These are phyloP conservation scores for Neurospora sp. DNA, from an alignment of 495 filamentous ascomycete genomes.

Conservation along the genomic window DNA sequence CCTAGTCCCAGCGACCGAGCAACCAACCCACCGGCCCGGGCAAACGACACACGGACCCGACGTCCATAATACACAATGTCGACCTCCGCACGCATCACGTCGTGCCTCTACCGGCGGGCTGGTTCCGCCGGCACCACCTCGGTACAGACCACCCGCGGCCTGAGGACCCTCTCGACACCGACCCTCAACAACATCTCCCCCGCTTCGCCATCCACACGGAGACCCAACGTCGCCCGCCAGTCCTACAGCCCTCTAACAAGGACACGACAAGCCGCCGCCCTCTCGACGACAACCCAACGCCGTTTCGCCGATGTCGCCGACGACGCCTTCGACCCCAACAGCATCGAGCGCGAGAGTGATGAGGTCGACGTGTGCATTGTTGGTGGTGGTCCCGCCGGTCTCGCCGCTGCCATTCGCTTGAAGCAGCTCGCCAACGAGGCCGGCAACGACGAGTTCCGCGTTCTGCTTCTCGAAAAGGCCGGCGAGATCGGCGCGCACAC, in stretches of 20 bases:
- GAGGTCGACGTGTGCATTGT: slow-evolving; percentile 96
- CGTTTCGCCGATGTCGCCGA: slow-evolving; percentile 37
- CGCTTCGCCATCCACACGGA: neutral
- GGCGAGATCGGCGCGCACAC: slow-evolving; percentile 93
- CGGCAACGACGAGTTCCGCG: slow-evolving; percentile 93
- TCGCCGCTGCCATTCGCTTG: slow-evolving; percentile 84
- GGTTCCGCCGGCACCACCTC: slow-evolving; percentile 4
- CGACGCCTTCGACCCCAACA: slow-evolving; percentile 59
- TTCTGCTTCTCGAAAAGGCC: slow-evolving; percentile 89
- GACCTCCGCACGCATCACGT: slow-evolving; percentile 18
- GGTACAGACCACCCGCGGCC: slow-evolving; percentile 4
- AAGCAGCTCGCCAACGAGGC: slow-evolving; percentile 93
- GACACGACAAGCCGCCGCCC: neutral
- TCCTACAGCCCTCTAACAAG: neutral
- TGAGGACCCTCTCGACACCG: slow-evolving; percentile 12
- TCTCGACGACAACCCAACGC: slow-evolving; percentile 36
- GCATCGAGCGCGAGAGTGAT: slow-evolving; percentile 77
- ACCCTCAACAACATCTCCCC: slow-evolving; percentile 3
- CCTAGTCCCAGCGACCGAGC: neutral
- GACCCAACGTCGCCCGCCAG: slow-evolving; percentile 1
- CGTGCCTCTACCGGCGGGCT: slow-evolving; percentile 19
- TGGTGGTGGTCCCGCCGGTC: slow-evolving; percentile 85
- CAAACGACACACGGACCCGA: neutral
- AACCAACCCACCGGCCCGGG: neutral
- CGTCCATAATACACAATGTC: slow-evolving; percentile 11